Conservation (phyloP, 2,329 filamentous ascomycete species). For the Parasarocladium wereldwijsianum region DNA sequence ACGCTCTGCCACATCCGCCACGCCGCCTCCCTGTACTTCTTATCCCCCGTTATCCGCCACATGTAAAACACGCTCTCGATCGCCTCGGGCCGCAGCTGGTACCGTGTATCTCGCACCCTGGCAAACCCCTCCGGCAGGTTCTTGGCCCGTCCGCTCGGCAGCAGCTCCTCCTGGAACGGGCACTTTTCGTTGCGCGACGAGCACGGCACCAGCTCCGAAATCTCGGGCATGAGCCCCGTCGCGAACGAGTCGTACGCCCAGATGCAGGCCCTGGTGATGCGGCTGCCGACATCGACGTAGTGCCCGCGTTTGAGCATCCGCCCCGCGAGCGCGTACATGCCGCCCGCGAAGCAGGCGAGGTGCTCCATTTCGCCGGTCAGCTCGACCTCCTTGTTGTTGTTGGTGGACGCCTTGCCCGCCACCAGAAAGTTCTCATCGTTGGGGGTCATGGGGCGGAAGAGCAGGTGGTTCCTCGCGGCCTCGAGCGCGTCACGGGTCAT, state of each 20-base stretch:
- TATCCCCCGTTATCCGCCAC: constrained; percentile 33
- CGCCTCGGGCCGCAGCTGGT: constrained; percentile 33
- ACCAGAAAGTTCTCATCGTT: constrained; percentile 45
- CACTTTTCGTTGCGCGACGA: constrained; percentile 19
- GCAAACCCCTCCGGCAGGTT: constrained; percentile 41
- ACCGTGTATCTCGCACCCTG: constrained; percentile 28
- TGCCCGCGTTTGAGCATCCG: constrained; percentile 37
- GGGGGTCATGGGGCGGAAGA: constrained; percentile 54
- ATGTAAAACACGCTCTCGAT: constrained; percentile 37
- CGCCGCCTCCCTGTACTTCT: constrained; percentile 26
- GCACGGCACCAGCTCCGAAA: constrained; percentile 23
- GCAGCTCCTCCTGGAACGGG: constrained; percentile 14
- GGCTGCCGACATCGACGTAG: constrained; percentile 30
- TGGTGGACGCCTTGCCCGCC: constrained; percentile 26
- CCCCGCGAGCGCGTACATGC: constrained; percentile 54
- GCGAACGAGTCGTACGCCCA: constrained; percentile 37
- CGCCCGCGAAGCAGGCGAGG: constrained; percentile 55
- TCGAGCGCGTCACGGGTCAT: constrained; percentile 52
- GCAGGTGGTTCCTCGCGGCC: constrained; percentile 43
- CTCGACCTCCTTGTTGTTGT: constrained; percentile 11
- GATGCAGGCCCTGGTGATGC: constrained; percentile 35
- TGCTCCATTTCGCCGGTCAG: constrained; percentile 33
- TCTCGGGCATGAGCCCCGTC: constrained; percentile 40
- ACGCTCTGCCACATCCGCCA: constrained; percentile 34
- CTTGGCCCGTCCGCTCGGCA: constrained; percentile 6